These are phyloP conservation scores for Penicillium canescens DNA, from an alignment of 495 filamentous ascomycete species.

Conservation along the genomic window DNA sequence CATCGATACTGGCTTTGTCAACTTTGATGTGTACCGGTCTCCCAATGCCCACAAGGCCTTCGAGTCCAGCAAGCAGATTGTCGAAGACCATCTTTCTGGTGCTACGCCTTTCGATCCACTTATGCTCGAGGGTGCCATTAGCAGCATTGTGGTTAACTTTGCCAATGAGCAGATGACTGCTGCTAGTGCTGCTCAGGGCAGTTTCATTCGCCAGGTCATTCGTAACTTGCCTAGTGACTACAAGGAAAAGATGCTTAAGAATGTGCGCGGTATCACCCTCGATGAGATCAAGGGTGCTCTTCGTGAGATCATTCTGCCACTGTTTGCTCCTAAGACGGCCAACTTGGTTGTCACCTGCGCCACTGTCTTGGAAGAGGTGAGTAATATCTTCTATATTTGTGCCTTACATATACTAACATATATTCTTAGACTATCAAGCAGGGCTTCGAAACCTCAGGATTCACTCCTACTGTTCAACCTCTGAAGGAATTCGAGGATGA, in stretches of 20 bases:
- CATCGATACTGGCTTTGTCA: slow-evolving; percentile 74
- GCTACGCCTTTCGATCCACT: slow-evolving; percentile 68
- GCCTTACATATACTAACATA: slow-evolving; percentile 6
- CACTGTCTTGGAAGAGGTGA: slow-evolving; percentile 79
- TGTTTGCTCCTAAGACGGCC: slow-evolving; percentile 73
- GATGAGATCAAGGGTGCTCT: slow-evolving; percentile 79
- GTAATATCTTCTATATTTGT: slow-evolving; percentile 19
- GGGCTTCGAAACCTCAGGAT: slow-evolving; percentile 71
- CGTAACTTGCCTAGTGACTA: slow-evolving; percentile 76
- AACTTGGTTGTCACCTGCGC: slow-evolving; percentile 91
- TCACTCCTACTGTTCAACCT: slow-evolving; percentile 72
- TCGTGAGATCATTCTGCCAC: slow-evolving; percentile 70
- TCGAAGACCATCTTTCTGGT: slow-evolving; percentile 67
- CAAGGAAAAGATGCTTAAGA: slow-evolving; percentile 70
- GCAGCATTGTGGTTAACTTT: slow-evolving; percentile 77
- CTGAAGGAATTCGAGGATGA: slow-evolving; percentile 85
- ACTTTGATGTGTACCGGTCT: slow-evolving; percentile 83
- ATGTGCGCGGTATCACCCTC: slow-evolving; percentile 70
- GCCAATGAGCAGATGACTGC: slow-evolving; percentile 88
- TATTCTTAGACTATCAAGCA: slow-evolving; percentile 63
- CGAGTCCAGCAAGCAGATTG: slow-evolving; percentile 68
- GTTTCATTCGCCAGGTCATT: slow-evolving; percentile 81
- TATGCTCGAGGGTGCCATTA: slow-evolving; percentile 86
- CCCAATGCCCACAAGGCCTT: slow-evolving; percentile 90
- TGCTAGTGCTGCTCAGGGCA: slow-evolving; percentile 72